Evolutionary conservation across 192 early-diverging fungal genomes (phyloP).

Genomic region (Entomortierella beljakovae): DNA sequence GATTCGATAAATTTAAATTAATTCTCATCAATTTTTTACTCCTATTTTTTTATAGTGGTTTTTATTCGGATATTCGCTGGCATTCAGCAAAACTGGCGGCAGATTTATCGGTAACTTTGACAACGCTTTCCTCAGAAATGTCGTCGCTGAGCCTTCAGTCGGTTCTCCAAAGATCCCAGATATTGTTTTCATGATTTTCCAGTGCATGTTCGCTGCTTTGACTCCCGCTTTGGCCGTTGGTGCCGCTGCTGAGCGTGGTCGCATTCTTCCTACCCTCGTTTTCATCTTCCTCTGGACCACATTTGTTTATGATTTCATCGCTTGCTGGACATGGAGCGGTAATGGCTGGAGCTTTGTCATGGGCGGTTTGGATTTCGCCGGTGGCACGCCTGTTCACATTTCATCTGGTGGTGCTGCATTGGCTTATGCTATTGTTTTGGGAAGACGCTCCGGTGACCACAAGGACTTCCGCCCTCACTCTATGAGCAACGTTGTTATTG

Average conservation of each 20-base stretch:
- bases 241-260: conserved; percentile 89
- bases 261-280: conserved; percentile 85
- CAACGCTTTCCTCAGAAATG: conserved; percentile 75
- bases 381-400: conserved; percentile 96
- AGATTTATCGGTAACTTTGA: conserved; percentile 86
- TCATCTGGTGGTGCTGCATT: conserved; percentile 90
- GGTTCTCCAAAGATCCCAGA: conserved; percentile 76
- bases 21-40: neutral
- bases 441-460: conserved; percentile 83
- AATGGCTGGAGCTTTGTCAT: conserved; percentile 88
- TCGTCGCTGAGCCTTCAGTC: conserved; percentile 61
- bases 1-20: no score
- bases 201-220: conserved; percentile 94
- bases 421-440: conserved; percentile 88
- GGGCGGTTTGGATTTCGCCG: conserved; percentile 94
- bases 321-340: conserved; percentile 93
- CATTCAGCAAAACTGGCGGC: conserved; percentile 82
- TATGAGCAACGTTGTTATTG: conserved; percentile 93
- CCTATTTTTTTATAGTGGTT: conserved; percentile 73
- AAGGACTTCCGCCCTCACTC: conserved; percentile 87
- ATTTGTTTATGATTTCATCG: conserved; percentile 92
- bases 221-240: conserved; percentile 95
- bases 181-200: conserved; percentile 84
- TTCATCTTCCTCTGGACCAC: conserved; percentile 96
- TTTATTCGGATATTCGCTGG: conserved; percentile 89